These are phyloP conservation scores for Huntiella savannae DNA, from an alignment of 2,329 filamentous ascomycete species.

Conservation along the genomic window DNA sequence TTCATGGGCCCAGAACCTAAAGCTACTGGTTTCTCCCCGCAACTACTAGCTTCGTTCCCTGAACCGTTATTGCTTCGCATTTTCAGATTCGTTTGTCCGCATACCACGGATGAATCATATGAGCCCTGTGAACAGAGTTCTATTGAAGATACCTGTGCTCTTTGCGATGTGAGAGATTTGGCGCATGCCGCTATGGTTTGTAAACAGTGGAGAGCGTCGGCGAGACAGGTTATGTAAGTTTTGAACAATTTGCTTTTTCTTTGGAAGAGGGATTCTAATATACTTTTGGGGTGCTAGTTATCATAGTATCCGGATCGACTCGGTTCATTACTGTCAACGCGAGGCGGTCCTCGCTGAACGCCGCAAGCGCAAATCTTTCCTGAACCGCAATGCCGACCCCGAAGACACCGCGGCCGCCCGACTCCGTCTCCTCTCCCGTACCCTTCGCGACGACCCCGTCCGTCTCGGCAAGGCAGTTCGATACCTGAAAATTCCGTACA, in stretches of 20 bases:
- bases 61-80: conserved; percentile 54
- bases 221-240: conserved; percentile 41
- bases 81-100: conserved; percentile 68
- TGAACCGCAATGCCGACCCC: conserved; percentile 59
- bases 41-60: conserved; percentile 37
- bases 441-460: conserved; percentile 57
- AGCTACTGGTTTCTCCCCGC: conserved; percentile 24
- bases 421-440: conserved; percentile 60
- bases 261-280: neutral
- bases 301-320: conserved; percentile 76
- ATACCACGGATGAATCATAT: conserved; percentile 58
- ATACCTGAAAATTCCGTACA: conserved; percentile 80
- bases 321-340: conserved; percentile 82
- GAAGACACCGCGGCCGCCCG: conserved; percentile 62
- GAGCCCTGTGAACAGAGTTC: conserved; percentile 67
- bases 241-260: neutral
- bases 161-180: conserved; percentile 81
- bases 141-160: conserved; percentile 67
- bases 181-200: conserved; percentile 60
- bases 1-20: conserved; percentile 7
- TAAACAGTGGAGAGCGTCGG: conserved; percentile 46
- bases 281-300: conserved; percentile 35
- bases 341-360: conserved; percentile 65
- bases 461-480: conserved; percentile 50
- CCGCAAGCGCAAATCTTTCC: conserved; percentile 54